Evolutionary conservation across 306 rosid genomes (phyloP).

Genomic region (Glycine latifolia): DNA sequence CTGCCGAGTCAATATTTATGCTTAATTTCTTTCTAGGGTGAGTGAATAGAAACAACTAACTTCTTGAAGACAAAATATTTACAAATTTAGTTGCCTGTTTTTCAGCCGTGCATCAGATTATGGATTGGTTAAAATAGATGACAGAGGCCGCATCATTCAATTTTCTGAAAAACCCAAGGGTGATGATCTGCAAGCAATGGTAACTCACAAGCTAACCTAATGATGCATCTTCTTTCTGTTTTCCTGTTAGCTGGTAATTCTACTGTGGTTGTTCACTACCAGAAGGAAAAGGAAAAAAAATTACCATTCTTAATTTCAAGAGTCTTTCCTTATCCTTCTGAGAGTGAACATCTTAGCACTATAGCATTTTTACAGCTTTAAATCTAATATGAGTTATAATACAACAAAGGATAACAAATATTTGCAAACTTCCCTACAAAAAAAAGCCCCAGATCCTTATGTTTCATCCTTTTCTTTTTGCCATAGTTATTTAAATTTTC

Average conservation of each 20-base stretch:
- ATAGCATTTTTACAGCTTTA: not conserved
- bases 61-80: conserved; percentile 2
- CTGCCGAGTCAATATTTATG: not conserved
- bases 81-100: conserved; percentile 36
- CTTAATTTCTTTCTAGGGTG: conserved; percentile 19
- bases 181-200: conserved; percentile 80
- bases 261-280: conserved; percentile 8
- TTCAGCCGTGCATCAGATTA: conserved; percentile 94
- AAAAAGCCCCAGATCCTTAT: not conserved
- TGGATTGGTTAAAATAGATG: conserved; percentile 84
- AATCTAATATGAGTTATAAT: not conserved
- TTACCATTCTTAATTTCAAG: conserved; percentile 13
- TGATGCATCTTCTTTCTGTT: conserved; percentile 33
- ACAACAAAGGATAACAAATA: conserved; percentile 7
- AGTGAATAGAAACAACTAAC: conserved; percentile 22
- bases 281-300: not conserved
- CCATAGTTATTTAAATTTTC: not conserved
- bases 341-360: conserved; percentile 5
- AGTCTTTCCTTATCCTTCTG: conserved; percentile 13
- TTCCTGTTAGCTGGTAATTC: conserved; percentile 32
- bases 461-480: conserved; percentile 9
- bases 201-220: conserved; percentile 46
- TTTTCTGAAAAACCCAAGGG: conserved; percentile 88
- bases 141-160: conserved; percentile 69
- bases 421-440: not conserved